phyloP scores from a whole-genome alignment of 2,329 filamentous ascomycete species.

The Stagonosporopsis rhizophila region DNA sequence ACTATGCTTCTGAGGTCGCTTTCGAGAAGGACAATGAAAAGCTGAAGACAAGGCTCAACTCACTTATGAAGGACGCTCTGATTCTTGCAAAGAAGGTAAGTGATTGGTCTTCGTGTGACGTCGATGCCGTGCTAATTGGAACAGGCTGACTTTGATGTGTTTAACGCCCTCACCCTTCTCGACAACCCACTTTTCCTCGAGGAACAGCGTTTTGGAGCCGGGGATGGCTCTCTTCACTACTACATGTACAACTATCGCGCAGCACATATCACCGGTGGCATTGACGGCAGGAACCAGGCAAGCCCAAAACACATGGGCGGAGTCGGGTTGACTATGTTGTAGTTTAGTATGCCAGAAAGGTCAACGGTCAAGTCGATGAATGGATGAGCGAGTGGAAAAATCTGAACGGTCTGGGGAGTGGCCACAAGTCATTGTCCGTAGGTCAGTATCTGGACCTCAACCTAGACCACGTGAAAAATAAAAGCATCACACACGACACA shows the following conservation, averaged over 20 bases:
- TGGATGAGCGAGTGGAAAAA: not conserved
- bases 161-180: constrained; percentile 92
- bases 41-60: constrained; percentile 81
- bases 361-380: not conserved
- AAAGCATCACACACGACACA: not conserved
- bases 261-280: constrained; percentile 81
- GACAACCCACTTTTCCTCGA: constrained; percentile 95
- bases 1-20: constrained; percentile 87
- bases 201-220: constrained; percentile 91
- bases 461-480: not conserved
- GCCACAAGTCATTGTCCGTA: not conserved
- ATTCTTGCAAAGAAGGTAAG: constrained; percentile 80
- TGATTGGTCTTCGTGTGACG: not conserved
- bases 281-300: constrained; percentile 78
- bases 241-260: constrained; percentile 98
- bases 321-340: constrained; percentile 87
- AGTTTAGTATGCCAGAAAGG: constrained; percentile 16
- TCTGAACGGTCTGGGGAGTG: not conserved
- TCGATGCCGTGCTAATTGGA: constrained; percentile 11
- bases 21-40: constrained; percentile 65
- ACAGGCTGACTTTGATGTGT: constrained; percentile 84
- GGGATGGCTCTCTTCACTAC: constrained; percentile 94
- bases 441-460: not conserved
- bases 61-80: constrained; percentile 81
- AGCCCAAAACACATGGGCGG: constrained; percentile 83